These are phyloP conservation scores for Penicillium sp. DNA, from an alignment of 2,329 filamentous ascomycete genomes.

Conservation along the genomic window DNA sequence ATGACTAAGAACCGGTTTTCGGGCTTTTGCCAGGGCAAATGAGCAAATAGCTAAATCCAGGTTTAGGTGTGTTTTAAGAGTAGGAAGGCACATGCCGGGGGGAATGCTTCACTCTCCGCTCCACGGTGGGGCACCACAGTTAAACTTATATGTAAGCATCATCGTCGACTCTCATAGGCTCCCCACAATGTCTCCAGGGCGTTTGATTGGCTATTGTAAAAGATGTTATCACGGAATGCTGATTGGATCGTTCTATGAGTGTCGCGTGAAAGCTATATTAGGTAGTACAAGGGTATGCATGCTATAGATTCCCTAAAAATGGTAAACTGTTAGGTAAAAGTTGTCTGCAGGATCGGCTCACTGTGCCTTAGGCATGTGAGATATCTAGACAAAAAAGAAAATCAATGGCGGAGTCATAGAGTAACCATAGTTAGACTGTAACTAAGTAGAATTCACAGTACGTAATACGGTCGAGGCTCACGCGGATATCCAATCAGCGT, in stretches of 20 bases:
- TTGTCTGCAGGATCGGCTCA: background rate
- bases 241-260: constrained; percentile 20
- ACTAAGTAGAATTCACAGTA: constrained; percentile 19
- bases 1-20: background rate
- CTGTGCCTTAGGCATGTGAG: background rate
- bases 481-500: constrained; percentile 28
- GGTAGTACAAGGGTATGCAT: background rate
- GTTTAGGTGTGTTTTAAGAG: constrained; percentile 8
- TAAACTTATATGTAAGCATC: background rate
- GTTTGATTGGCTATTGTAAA: constrained; percentile 22
- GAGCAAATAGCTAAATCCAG: background rate
- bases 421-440: background rate
- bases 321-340: background rate
- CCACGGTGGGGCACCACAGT: constrained; percentile 2
- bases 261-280: too few relatives aligned
- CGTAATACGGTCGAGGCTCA: constrained; percentile 30
- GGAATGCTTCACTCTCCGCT: constrained; percentile 14
- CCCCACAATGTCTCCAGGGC: background rate
- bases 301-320: background rate
- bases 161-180: background rate
- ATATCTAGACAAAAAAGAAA: background rate
- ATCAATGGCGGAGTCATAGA: background rate
- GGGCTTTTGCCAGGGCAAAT: background rate
- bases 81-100: constrained; percentile 11
- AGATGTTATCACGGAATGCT: constrained; percentile 21